Evolutionary conservation across 148 eudicot species (phyloP), one percentile per base, ranked within the genome.

Genomic region (Chenopodium album): DNA sequence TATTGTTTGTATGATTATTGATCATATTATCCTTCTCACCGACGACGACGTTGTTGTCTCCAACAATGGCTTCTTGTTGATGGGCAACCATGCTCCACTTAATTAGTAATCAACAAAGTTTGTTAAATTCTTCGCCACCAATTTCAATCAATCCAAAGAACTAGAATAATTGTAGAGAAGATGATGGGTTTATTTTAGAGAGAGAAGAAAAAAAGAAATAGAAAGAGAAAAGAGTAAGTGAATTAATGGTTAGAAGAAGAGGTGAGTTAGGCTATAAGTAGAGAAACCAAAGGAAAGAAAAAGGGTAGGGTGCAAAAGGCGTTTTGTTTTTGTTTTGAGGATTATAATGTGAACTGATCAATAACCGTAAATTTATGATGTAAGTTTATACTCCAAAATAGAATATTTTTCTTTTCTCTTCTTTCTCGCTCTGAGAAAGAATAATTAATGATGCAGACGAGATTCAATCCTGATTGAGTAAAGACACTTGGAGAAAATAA

Each of bases 41-140:
- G 28, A 60, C 44, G 6, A 54, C 47, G 22, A n/a, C 26, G 23
- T 74, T 46, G 72, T 73, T 60, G 4, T 80, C 77, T 63, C 71
- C 69, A 81, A 80, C 48, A 72, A 76, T 71, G 4, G 79, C 71
- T 29, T 86, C 85, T 64, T 88, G 48, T 52, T 79, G 86, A 60
- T 76, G 80, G 82, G 75, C 83, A 29, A 84, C 82, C 80, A 81
- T 81, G 44, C 82, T 80, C 60, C 7, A 56, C 23, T n/a, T n/a
- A 37, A 47, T 26, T 9, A 76, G 31, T 22, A 47, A 11, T 13
- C 32, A 4, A 2, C 10, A 5, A 12, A 59, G 26, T 68, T 68
- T 2, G 20, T 29, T 68, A 2, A 31, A 69, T 32, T 32, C 73
- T 69, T 47, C 7, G n/a, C 73, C 73, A 69, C 73, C 37, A 16